Evolutionary conservation across 1,139 yeast species (phyloP).

Genomic region (Candida dubliniensis): DNA sequence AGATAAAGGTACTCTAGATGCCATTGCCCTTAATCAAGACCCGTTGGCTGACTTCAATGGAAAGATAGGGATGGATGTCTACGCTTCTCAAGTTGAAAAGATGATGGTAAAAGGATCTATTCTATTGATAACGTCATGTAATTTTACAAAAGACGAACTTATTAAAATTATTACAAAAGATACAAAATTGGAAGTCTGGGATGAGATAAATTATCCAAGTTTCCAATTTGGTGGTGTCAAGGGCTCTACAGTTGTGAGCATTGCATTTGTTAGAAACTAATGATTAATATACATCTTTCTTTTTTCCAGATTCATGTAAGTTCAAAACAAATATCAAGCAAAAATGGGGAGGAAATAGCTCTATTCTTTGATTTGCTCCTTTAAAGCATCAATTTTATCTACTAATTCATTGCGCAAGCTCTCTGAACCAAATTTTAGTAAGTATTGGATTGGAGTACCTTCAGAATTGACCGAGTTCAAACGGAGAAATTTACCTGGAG

Average conservation of each 20-base stretch:
- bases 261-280: slow-evolving; percentile 60
- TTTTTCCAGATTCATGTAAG: neutral
- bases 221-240: slow-evolving; percentile 86
- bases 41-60: slow-evolving; percentile 41
- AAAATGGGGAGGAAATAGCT: neutral
- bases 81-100: slow-evolving; percentile 59
- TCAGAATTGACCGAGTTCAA: slow-evolving; percentile 51
- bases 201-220: slow-evolving; percentile 68
- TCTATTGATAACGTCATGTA: slow-evolving; percentile 87
- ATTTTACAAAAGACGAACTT: slow-evolving; percentile 82
- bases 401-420: slow-evolving; percentile 60
- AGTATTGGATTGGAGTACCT: slow-evolving; percentile 76
- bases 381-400: slow-evolving; percentile 49
- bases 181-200: slow-evolving; percentile 51
- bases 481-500: slow-evolving; percentile 78
- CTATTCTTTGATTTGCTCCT: slow-evolving; percentile 14
- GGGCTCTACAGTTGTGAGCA: slow-evolving; percentile 85
- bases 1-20: slow-evolving; percentile 96
- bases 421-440: slow-evolving; percentile 67
- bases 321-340: neutral
- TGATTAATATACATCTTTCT: slow-evolving; percentile 1
- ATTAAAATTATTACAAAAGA: slow-evolving; percentile 49
- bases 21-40: slow-evolving; percentile 81
- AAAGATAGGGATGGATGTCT: slow-evolving; percentile 57
- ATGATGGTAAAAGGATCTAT: slow-evolving; percentile 58